A percentile compares a stretch with the other conserved stretches of the same genome.
phyloP scores from a whole-genome alignment of 108 stramenopile species.

The Ochromonas danica region DNA sequence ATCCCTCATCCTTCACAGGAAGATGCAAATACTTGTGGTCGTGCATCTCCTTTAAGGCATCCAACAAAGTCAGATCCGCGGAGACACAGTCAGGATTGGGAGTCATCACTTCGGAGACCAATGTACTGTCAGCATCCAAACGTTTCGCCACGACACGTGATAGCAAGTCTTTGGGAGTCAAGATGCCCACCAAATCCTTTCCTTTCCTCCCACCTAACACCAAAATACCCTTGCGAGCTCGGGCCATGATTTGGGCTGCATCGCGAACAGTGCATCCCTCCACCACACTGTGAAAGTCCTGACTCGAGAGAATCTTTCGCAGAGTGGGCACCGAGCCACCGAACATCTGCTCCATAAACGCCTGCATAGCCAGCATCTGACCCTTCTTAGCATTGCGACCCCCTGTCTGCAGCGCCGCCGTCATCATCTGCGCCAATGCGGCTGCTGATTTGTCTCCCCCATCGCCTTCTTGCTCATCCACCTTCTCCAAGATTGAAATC shows the following conservation, averaged over 20 bases:
- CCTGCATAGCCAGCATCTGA: not conserved
- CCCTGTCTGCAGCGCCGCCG: not conserved
- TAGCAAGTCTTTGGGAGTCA: conserved; percentile 91
- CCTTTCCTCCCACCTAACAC: conserved; percentile 66
- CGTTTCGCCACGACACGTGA: conserved; percentile 78
- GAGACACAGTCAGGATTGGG: conserved; percentile 79
- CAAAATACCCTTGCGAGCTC: conserved; percentile 74
- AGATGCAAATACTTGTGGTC: conserved; percentile 86
- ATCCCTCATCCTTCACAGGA: conserved; percentile 73
- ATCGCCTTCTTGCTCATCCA: conserved; percentile 53
- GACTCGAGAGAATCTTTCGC: conserved; percentile 65
- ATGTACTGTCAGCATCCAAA: conserved; percentile 65
- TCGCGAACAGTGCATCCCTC: conserved; percentile 64
- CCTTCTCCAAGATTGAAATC: conserved; percentile 77
- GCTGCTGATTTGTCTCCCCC: conserved; percentile 66
- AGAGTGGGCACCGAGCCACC: conserved; percentile 44
- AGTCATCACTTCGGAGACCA: conserved; percentile 79
- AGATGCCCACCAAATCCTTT: conserved; percentile 74
- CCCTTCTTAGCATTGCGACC: not conserved
- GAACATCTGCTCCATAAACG: conserved; percentile 47
- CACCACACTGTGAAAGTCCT: conserved; percentile 67
- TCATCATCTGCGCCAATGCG: conserved; percentile 50
- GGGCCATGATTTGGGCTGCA: conserved; percentile 74
- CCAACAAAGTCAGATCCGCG: conserved; percentile 76
- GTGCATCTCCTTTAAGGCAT: conserved; percentile 85